Percentiles rank a stretch among this genome's conserved stretches.
Evolutionary conservation across 2,329 filamentous ascomycete genomes (phyloP).

Genomic region (Aureobasidium namibiae): DNA sequence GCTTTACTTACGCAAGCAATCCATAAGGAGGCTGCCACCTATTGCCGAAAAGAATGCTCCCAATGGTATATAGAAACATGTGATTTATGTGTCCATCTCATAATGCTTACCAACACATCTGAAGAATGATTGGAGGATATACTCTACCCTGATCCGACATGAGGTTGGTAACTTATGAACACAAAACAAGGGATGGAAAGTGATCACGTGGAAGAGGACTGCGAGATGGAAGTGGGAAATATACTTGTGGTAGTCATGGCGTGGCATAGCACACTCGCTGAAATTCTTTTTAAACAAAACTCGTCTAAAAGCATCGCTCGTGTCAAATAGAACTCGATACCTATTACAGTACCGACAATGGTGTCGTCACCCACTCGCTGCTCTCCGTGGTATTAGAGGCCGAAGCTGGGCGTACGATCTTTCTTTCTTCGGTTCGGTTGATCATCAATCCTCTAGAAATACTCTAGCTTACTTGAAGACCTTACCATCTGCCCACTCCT

Average conservation of each 20-base stretch:
- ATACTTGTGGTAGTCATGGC: not conserved
- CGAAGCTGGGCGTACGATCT: not conserved
- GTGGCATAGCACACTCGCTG: not conserved
- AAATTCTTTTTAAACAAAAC: not conserved
- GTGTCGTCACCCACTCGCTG: not conserved
- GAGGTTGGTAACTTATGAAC: not conserved
- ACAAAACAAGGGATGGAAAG: not conserved
- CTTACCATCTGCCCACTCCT: conserved; percentile 88
- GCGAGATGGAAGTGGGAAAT: not conserved
- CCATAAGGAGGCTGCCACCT: too few species aligned
- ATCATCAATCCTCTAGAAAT: too few species aligned
- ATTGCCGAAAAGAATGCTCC: too few species aligned
- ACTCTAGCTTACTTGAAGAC: not conserved
- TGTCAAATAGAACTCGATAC: not conserved
- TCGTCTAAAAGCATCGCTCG: not conserved
- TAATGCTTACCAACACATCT: too few species aligned
- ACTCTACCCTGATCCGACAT: not conserved
- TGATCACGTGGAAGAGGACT: not conserved
- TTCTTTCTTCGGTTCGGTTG: not conserved
- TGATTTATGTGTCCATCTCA: too few species aligned
- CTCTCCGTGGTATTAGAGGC: not conserved
- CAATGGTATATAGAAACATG: too few species aligned
- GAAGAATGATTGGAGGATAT: not conserved
- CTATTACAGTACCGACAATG: not conserved
- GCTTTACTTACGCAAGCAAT: too few species aligned